Percentiles rank a stretch among this genome's conserved stretches.
Conservation (phyloP, 2,329 filamentous ascomycete genomes). For the Apiospora kogelbergensis region DNA sequence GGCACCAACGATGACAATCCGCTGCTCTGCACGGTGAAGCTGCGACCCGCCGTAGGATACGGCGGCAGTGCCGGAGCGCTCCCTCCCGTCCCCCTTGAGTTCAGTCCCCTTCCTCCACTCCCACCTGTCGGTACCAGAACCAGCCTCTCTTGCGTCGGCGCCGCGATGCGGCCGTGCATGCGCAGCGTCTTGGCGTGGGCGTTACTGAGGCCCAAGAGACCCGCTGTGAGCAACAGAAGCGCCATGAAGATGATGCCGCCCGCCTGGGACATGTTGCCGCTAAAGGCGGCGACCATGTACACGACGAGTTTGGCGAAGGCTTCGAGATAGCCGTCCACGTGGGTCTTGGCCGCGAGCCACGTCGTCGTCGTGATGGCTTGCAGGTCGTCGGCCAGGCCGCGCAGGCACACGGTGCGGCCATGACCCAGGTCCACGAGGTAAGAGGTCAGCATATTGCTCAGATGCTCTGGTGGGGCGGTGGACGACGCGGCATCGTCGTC, state of each 20-base stretch:
- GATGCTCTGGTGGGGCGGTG: conserved; percentile 12
- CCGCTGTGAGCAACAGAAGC: conserved; percentile 53
- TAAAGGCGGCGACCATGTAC: conserved; percentile 55
- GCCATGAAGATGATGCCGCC: conserved; percentile 52
- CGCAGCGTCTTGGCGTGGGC: conserved; percentile 44
- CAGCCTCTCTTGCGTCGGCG: conserved; percentile 31
- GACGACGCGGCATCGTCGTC: not conserved
- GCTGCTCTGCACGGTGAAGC: conserved; percentile 10
- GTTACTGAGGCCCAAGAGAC: conserved; percentile 55
- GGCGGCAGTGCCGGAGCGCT: conserved; percentile 1
- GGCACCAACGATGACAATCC: conserved; percentile 5
- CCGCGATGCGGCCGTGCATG: conserved; percentile 50
- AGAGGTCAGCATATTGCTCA: conserved; percentile 35
- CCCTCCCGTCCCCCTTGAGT: not conserved
- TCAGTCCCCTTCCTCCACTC: not conserved
- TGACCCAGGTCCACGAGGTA: conserved; percentile 53
- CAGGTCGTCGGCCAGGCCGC: conserved; percentile 51
- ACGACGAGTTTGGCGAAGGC: conserved; percentile 56
- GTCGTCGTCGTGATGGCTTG: conserved; percentile 57
- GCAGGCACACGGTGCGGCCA: conserved; percentile 51
- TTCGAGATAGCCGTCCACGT: conserved; percentile 50
- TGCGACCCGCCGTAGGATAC: conserved; percentile 8
- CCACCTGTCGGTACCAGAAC: conserved; percentile 11
- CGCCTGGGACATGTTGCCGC: conserved; percentile 53
- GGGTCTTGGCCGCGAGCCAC: conserved; percentile 55